Evolutionary conservation across 2,329 filamentous ascomycete species (phyloP).

Genomic region (Cladosporium velox): DNA sequence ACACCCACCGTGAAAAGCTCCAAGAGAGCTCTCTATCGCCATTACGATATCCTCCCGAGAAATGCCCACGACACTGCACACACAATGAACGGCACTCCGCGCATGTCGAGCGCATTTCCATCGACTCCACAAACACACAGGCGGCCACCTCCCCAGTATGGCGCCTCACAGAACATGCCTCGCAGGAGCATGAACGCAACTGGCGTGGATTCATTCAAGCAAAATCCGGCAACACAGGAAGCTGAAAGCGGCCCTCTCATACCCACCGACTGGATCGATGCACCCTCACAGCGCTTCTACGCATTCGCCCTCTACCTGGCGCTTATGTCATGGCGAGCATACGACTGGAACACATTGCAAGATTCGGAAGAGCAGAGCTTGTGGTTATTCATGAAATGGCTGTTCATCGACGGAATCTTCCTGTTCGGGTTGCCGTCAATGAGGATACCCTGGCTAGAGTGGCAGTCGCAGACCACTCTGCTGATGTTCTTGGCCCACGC

Average conservation of each 20-base stretch:
- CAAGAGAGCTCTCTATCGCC: neutral
- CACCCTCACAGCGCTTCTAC: constrained; percentile 87
- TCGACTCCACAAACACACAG: constrained; percentile 61
- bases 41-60: neutral
- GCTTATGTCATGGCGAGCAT: constrained; percentile 79
- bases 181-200: constrained; percentile 27
- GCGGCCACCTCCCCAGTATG: constrained; percentile 29
- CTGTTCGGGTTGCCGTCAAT: constrained; percentile 84
- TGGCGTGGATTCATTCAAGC: constrained; percentile 36
- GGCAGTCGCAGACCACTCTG: constrained; percentile 73
- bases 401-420: constrained; percentile 79
- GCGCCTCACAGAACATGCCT: constrained; percentile 25
- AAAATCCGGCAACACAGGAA: constrained; percentile 31
- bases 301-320: constrained; percentile 75
- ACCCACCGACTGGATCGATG: constrained; percentile 78
- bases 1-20: neutral
- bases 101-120: constrained; percentile 62
- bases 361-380: constrained; percentile 86
- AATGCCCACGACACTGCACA: constrained; percentile 11
- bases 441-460: constrained; percentile 95
- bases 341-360: constrained; percentile 77
- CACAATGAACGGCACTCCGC: constrained; percentile 24
- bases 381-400: constrained; percentile 92
- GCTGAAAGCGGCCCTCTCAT: constrained; percentile 64
- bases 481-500: constrained; percentile 72